Base-by-base conservation (phyloP, 139 green algal genomes). In the Tetradesmus lagerheimii region DNA sequence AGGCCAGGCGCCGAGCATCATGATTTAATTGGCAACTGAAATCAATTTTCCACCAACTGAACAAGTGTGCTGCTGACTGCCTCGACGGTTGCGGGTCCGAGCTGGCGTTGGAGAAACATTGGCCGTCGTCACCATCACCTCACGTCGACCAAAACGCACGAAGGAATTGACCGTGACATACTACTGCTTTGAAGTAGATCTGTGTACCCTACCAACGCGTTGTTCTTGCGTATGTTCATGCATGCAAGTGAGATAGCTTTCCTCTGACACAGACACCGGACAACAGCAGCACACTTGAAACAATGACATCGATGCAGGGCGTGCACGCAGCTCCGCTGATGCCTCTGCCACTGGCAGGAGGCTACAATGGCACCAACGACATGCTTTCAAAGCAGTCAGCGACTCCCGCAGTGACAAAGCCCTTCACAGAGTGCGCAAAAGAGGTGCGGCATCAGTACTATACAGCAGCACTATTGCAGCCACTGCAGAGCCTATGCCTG, bases 341-440 rank as follows among this genome's bases (percentile, higher is more conserved):
- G 23, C 79, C 79, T 85, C 27, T 85, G 79, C 79, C 67, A 6
- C 79, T 43, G 27, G 79, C 79, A 38, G 79, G 79, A 9, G 79
- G 79, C 18, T 85, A 85, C 20, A 37, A 85, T 27, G 79, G 79
- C 79, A 85, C 79, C 50, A 71, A 23, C 14, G 27, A 66, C 53
- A 85, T 85, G 41, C 41, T 23, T n/a, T 41, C 41, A 66, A 85
- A 85, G 79, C 79, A 85, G 79, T 85, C 79, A 29, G 25, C 15
- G 27, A 85, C 41, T 31, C 79, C 79, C 39, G 79, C 79, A 85
- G 79, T 85, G 27, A 85, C 79, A n/a, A 85, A 85, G 37, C 79
- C 79, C 27, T 85, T 85, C 41, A 27, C 79, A 66, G 79, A 79
- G 2, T 79, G 71, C 9, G 71, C 71, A 9, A 37, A 79, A 41